These are phyloP conservation scores for Neurospora sp. DNA, from an alignment of 495 filamentous ascomycete genomes.

Conservation along the genomic window DNA sequence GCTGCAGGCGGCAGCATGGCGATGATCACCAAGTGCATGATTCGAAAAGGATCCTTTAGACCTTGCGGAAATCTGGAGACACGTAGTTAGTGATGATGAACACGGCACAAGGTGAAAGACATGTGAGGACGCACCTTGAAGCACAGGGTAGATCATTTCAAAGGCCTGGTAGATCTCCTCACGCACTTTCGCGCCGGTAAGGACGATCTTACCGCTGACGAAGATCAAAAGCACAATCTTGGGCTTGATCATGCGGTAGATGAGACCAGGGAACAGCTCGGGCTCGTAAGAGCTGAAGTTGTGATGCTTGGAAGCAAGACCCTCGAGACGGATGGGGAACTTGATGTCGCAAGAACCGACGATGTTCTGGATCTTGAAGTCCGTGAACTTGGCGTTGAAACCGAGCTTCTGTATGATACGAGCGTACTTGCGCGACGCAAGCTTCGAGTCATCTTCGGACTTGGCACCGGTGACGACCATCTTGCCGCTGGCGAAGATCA, in stretches of 20 bases:
- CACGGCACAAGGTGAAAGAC: constrained; percentile 3
- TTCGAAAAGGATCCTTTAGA: constrained; percentile 21
- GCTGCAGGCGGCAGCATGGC: background rate
- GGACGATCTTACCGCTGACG: constrained; percentile 96
- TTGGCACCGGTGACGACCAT: constrained; percentile 99
- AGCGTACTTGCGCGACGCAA: constrained; percentile 95
- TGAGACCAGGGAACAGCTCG: constrained; percentile 96
- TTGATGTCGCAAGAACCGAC: constrained; percentile 98
- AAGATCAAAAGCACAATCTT: constrained; percentile 99
- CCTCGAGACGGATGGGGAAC: constrained; percentile 96
- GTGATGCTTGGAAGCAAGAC: constrained; percentile 90
- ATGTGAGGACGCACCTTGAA: constrained; percentile 56
- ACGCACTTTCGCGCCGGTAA: constrained; percentile 95
- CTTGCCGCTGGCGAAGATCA: constrained; percentile 98
- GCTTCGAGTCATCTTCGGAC: constrained; percentile 94
- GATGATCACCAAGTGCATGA: background rate
- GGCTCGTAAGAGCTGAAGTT: constrained; percentile 99
- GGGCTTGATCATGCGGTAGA: constrained; percentile 99
- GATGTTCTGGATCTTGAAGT: constrained; percentile 99
- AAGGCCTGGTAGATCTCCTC: constrained; percentile 99
- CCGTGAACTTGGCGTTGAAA: constrained; percentile 98
- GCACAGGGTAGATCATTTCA: constrained; percentile 97
- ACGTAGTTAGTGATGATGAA: constrained; percentile 8
- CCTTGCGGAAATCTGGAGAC: constrained; percentile 38
- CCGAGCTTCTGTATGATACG: constrained; percentile 99